These are phyloP conservation scores for Morella rubra DNA, from an alignment of 306 rosid species.

Conservation along the genomic window DNA sequence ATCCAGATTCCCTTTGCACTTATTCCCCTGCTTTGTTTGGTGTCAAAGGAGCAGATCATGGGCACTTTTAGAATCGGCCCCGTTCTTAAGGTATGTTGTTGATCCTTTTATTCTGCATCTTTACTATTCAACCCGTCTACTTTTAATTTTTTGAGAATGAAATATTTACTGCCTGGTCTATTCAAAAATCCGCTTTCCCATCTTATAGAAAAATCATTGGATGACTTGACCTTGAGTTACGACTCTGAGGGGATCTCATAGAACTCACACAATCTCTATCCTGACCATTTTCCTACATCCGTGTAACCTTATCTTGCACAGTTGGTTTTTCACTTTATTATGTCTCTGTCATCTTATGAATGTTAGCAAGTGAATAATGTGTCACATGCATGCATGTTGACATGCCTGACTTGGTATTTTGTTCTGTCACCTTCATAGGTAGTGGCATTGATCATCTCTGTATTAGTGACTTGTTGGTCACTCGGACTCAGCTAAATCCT, in stretches of 20 bases:
- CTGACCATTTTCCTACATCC: not conserved
- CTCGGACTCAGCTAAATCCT: not conserved
- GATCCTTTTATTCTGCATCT: conserved; percentile 14
- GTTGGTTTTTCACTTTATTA: not conserved
- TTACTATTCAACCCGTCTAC: not conserved
- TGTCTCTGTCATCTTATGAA: not conserved
- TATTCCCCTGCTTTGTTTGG: conserved; percentile 91
- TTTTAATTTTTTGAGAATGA: not conserved
- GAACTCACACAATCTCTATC: not conserved
- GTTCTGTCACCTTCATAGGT: not conserved
- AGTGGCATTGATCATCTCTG: not conserved
- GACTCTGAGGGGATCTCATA: not conserved
- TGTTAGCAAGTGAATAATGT: not conserved
- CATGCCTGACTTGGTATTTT: not conserved
- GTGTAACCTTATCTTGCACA: not conserved
- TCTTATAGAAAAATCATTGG: not conserved
- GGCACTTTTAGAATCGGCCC: conserved; percentile 82
- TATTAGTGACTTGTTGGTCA: not conserved
- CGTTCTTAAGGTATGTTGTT: conserved; percentile 62
- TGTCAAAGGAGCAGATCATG: conserved; percentile 89
- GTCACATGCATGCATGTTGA: not conserved
- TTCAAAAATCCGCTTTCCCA: not conserved
- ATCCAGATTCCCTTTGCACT: conserved; percentile 96
- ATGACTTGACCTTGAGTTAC: not conserved
- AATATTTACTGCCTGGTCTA: not conserved